Percentiles rank a stretch among this genome's conserved stretches.
phyloP scores from a whole-genome alignment of 2,329 filamentous ascomycete species.

The Trichophyton schoenleinii region DNA sequence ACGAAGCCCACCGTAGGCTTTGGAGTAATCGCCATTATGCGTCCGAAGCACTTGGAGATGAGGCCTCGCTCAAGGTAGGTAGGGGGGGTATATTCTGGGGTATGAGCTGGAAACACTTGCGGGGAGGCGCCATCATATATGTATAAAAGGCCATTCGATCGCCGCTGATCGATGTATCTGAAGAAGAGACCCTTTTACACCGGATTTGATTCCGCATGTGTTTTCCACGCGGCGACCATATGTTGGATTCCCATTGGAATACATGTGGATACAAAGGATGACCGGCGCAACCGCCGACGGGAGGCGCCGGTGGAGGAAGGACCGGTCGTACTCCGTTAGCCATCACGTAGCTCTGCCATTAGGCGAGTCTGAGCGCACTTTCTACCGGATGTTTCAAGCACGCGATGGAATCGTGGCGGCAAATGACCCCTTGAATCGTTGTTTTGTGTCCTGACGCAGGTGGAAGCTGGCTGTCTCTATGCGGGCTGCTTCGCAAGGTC shows the following conservation, averaged over 20 bases:
- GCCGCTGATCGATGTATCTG: not conserved
- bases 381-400: too few relatives aligned
- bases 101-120: not conserved
- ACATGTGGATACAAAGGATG: not conserved
- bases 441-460: too few relatives aligned
- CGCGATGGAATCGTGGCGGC: too few relatives aligned
- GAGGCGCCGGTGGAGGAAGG: not conserved
- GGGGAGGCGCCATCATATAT: not conserved
- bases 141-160: not conserved
- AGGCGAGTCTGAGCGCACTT: too few relatives aligned
- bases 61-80: too few relatives aligned
- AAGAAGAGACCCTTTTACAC: not conserved
- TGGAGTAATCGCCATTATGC: conserved; percentile 4
- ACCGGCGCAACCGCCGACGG: not conserved
- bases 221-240: not conserved
- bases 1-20: conserved; percentile 51
- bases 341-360: not conserved
- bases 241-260: not conserved
- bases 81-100: not conserved
- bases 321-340: not conserved
- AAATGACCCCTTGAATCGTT: too few relatives aligned
- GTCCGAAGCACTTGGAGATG: too few relatives aligned
- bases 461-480: too few relatives aligned
- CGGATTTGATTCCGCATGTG: not conserved
- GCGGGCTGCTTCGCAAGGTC: too few relatives aligned